phyloP scores from a whole-genome alignment of 768 basidiomycete species.

The Lactifluus hygrophoroides region DNA sequence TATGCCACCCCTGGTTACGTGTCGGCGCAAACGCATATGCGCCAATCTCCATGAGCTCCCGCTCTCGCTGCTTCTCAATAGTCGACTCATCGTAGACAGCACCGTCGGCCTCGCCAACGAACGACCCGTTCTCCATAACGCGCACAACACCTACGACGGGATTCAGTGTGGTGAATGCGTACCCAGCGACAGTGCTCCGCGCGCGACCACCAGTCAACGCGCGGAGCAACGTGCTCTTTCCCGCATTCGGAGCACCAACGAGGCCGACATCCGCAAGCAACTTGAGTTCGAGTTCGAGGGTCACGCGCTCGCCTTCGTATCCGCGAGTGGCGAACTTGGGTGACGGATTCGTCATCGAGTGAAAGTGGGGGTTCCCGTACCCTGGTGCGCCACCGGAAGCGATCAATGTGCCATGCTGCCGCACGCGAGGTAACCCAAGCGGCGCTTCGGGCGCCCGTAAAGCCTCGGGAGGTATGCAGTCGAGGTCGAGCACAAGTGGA shows the following conservation, averaged over 20 bases:
- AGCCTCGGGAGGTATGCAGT: constrained; percentile 35
- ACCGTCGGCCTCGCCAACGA: constrained; percentile 49
- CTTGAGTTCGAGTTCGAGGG: constrained; percentile 87
- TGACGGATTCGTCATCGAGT: constrained; percentile 56
- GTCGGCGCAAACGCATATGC: constrained; percentile 43
- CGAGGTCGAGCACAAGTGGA: constrained; percentile 53
- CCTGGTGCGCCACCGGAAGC: constrained; percentile 76
- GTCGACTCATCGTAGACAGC: constrained; percentile 59
- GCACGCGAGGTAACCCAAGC: constrained; percentile 47
- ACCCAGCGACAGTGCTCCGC: constrained; percentile 54
- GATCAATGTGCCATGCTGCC: constrained; percentile 53
- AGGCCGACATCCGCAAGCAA: constrained; percentile 91
- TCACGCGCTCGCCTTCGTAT: constrained; percentile 63
- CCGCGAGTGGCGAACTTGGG: constrained; percentile 85
- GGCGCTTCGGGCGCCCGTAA: constrained; percentile 46
- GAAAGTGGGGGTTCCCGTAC: constrained; percentile 83
- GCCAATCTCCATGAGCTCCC: constrained; percentile 40
- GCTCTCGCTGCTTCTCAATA: constrained; percentile 41
- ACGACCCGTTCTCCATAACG: constrained; percentile 69
- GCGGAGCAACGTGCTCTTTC: constrained; percentile 84
- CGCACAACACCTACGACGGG: constrained; percentile 89
- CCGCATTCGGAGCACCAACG: constrained; percentile 94
- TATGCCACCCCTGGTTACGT: constrained; percentile 34
- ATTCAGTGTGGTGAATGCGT: constrained; percentile 93
- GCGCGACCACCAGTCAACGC: constrained; percentile 83